Evolutionary conservation across 78 protist species (phyloP), one percentile per base, ranked within the genome.

Genomic region (Dictyostelium discoideum): DNA sequence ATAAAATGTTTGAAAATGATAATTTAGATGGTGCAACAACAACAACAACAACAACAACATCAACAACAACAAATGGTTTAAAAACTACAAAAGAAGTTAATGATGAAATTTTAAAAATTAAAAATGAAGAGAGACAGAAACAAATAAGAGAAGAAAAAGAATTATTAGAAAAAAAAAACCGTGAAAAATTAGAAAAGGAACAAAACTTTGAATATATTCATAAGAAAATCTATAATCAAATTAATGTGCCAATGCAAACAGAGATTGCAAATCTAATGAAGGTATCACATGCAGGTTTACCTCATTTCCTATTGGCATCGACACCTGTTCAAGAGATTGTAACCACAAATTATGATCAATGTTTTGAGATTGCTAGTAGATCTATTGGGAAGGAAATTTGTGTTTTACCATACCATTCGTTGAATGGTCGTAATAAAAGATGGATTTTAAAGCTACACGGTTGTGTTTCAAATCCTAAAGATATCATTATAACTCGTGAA

Each of bases 401-500:
- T 32, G 90, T 92, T 20, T n/a, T 92, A 24, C 92, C 96, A 29
- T 86, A 92, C 39, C 73, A 92, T 20, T 39, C 82, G 2, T 7
- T 82, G 7, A 48, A 14, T 2, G 29, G 50, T 1, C 11, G 8
- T 72, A 24, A 39, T 3, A 78, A 84, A 32, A 11, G 90, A 18
- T 96, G 96, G 96, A 73, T 97, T 16, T 84, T 97, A 32, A 97
- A 97, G 63, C 32, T 97, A 69, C 98, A 97, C 63, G 98, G 98
- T 10, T 95, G 97, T 81, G 94, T 87, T 32, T 67, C 60, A 11
- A 67, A 87, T 37, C 98, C 98, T 0, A 57, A 83, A 46, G 96
- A 92, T 37, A 97, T 97, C 76, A 94, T 97, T 10, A 54, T 97
- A 24, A 96, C 98, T 22, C 78, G 98, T 50, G 87, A 93, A 42